A percentile compares a stretch with the other conserved stretches of the same genome.
phyloP scores from a whole-genome alignment of 441 rosid species.

The Populus hybrid region DNA sequence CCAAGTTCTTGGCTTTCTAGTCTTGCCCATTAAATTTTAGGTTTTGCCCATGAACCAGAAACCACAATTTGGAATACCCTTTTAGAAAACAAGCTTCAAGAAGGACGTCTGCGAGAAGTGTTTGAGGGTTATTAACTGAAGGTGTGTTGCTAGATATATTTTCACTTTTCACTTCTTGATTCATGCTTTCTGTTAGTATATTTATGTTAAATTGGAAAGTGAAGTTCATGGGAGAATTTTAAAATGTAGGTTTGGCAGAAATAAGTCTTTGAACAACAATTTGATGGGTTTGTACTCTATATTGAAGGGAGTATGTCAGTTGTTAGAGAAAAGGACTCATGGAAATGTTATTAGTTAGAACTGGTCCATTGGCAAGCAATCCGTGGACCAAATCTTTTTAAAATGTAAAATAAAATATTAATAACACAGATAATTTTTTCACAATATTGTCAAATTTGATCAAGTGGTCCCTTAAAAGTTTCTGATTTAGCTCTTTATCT shows the following conservation, averaged over 20 bases:
- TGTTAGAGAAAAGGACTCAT: conserved; percentile 8
- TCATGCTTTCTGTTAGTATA: not conserved
- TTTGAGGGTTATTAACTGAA: not conserved
- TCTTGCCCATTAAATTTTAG: conserved; percentile 7
- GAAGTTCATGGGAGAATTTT: conserved; percentile 30
- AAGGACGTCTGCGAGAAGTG: conserved; percentile 2
- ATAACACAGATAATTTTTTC: no score
- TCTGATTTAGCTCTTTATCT: no score
- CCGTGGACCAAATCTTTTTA: no score
- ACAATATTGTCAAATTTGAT: no score
- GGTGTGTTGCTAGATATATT: conserved; percentile 11
- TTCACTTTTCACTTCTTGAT: conserved; percentile 15
- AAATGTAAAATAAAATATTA: no score
- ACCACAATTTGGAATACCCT: conserved; percentile 16
- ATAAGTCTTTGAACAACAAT: conserved; percentile 27
- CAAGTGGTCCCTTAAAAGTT: no score
- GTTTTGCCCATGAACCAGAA: not conserved
- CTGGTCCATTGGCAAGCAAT: no score
- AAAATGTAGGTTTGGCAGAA: conserved; percentile 21
- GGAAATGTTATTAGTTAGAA: conserved; percentile 20
- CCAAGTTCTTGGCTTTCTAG: conserved; percentile 8
- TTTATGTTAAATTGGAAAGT: not conserved
- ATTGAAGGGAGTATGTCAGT: conserved; percentile 9
- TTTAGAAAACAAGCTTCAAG: conserved; percentile 8
- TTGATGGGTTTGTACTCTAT: conserved; percentile 26